These are phyloP conservation scores for Voacanga thouarsii DNA, from an alignment of 257 asterid species.

Conservation along the genomic window DNA sequence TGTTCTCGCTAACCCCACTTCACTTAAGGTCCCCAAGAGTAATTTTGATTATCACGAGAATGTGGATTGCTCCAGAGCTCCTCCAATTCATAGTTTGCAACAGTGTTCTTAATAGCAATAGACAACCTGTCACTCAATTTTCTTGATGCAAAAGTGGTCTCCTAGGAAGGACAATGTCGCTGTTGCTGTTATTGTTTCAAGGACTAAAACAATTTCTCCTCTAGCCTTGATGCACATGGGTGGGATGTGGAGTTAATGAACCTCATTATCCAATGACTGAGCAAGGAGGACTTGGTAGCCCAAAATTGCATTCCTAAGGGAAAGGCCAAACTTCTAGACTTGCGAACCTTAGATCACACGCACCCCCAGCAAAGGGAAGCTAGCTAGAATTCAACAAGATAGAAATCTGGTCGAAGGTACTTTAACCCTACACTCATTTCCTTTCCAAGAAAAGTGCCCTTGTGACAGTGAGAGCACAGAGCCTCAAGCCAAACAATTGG, in stretches of 20 bases:
- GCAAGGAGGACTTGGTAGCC: background rate
- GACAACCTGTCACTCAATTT: background rate
- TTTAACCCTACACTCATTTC: conserved; percentile 19
- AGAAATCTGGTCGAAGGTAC: conserved; percentile 17
- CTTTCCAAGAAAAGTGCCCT: conserved; percentile 30
- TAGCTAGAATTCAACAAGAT: conserved; percentile 3
- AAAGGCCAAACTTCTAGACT: conserved; percentile 7
- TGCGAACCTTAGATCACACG: conserved; percentile 5
- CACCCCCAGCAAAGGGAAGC: background rate
- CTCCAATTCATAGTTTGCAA: background rate
- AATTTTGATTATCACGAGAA: background rate
- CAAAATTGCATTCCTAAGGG: background rate
- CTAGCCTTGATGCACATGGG: conserved; percentile 1
- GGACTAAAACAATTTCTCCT: background rate
- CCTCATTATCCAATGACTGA: conserved; percentile 4
- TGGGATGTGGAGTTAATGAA: background rate
- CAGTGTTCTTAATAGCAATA: background rate
- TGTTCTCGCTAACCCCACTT: background rate
- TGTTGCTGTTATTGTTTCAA: conserved; percentile 1
- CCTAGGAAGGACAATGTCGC: conserved; percentile 4
- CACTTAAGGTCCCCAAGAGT: background rate
- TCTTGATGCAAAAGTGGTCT: conserved; percentile 1
- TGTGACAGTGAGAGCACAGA: conserved; percentile 37
- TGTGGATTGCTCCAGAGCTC: background rate
- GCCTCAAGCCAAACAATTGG: conserved; percentile 31